These are phyloP conservation scores for Miscanthus lutarioriparius DNA, from an alignment of 176 grass and related monocot species.

Conservation along the genomic window DNA sequence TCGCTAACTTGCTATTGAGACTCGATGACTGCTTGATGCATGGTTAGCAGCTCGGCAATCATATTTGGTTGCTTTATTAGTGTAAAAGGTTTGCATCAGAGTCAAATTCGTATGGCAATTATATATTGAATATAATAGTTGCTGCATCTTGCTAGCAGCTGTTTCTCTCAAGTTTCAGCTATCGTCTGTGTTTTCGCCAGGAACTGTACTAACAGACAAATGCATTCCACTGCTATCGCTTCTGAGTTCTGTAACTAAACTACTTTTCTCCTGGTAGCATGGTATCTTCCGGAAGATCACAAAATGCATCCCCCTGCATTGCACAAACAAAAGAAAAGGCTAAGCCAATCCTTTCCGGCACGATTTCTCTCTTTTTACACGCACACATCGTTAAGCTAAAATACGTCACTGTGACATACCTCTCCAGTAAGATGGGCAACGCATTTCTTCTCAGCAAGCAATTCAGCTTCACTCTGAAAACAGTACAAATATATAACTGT, in stretches of 20 bases:
- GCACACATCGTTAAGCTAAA: neutral
- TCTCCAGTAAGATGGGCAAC: slow-evolving; percentile 97
- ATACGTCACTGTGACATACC: slow-evolving; percentile 38
- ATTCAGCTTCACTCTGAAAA: slow-evolving; percentile 84
- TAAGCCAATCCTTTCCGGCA: neutral
- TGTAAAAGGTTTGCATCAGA: neutral
- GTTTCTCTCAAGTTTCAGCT: neutral
- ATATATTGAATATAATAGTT: neutral
- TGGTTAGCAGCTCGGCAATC: neutral
- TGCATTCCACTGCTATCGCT: neutral
- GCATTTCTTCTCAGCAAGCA: slow-evolving; percentile 93
- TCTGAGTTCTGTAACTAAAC: neutral
- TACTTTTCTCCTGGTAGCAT: slow-evolving; percentile 90
- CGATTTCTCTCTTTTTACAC: neutral
- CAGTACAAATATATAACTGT: too few species aligned
- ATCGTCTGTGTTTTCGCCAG: neutral
- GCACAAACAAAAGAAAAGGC: neutral
- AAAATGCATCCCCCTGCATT: slow-evolving; percentile 82
- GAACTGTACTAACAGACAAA: neutral
- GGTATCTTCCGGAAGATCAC: slow-evolving; percentile 88
- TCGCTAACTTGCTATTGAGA: neutral
- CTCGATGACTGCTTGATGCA: neutral
- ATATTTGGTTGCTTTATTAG: neutral
- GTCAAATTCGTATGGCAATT: neutral
- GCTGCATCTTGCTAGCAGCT: slow-evolving; percentile 20